These are phyloP conservation scores for Lycium ferocissimum DNA, from an alignment of 257 asterid genomes.

Conservation along the genomic window DNA sequence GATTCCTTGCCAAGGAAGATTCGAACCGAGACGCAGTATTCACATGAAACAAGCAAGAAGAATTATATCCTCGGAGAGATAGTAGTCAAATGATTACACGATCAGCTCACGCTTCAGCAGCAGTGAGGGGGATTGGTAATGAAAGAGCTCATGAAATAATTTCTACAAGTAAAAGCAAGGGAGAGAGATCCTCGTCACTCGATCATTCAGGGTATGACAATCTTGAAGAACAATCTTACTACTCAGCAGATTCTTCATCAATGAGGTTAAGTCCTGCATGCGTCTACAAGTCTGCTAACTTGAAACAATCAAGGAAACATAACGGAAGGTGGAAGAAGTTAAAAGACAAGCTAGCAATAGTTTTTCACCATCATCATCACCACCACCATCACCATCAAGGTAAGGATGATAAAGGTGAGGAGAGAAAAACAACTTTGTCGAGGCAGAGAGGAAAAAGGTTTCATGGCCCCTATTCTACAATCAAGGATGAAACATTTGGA, in stretches of 20 bases:
- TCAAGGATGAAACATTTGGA: slow-evolving; percentile 41
- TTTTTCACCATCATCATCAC: slow-evolving; percentile 72
- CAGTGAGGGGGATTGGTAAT: slow-evolving; percentile 43
- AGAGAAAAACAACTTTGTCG: slow-evolving; percentile 30
- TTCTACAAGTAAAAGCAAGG: slow-evolving; percentile 37
- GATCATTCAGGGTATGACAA: slow-evolving; percentile 31
- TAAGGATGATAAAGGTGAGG: slow-evolving; percentile 27
- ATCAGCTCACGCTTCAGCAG: slow-evolving; percentile 46
- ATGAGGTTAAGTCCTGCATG: slow-evolving; percentile 41
- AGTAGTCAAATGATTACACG: slow-evolving; percentile 36
- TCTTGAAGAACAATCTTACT: slow-evolving; percentile 36
- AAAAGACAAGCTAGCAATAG: slow-evolving; percentile 58
- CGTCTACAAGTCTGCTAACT: slow-evolving; percentile 31
- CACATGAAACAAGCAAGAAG: slow-evolving; percentile 45
- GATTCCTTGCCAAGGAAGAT: slow-evolving; percentile 35
- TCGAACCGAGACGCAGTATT: slow-evolving; percentile 18
- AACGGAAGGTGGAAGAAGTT: slow-evolving; percentile 61
- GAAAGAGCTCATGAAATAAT: slow-evolving; percentile 38
- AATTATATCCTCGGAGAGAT: slow-evolving; percentile 29
- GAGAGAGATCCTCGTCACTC: slow-evolving; percentile 37
- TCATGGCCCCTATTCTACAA: slow-evolving; percentile 12
- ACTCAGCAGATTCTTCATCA: slow-evolving; percentile 36
- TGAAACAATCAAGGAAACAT: slow-evolving; percentile 35
- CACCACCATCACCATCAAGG: slow-evolving; percentile 59
- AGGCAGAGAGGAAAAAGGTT: slow-evolving; percentile 41